phyloP scores from a whole-genome alignment of 192 early-diverging fungal species.

The Thamnidium elegans region DNA sequence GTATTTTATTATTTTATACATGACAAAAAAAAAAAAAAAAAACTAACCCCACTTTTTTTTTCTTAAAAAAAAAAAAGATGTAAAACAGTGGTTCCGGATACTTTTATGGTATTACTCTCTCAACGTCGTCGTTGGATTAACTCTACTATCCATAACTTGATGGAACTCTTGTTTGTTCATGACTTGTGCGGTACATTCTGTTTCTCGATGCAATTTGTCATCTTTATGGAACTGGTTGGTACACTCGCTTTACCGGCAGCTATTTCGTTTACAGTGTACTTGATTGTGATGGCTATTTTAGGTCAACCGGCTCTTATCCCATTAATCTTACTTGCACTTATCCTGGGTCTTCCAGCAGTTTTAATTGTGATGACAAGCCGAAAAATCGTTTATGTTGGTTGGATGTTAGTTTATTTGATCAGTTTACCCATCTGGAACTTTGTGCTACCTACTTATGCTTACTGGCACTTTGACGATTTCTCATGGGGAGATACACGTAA shows the following conservation, averaged over 20 bases:
- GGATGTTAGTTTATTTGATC: conserved; percentile 53
- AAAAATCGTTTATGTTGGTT: conserved; percentile 80
- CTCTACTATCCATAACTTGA: conserved; percentile 82
- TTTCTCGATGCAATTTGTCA: conserved; percentile 94
- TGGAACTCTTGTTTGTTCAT: conserved; percentile 78
- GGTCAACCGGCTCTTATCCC: conserved; percentile 53
- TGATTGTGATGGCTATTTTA: conserved; percentile 78
- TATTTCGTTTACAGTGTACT: conserved; percentile 80
- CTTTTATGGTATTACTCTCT: conserved; percentile 66
- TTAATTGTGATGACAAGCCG: conserved; percentile 87
- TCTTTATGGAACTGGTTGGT: conserved; percentile 92
- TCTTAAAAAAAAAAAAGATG: conserved; percentile 38
- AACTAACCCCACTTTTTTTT: conserved; percentile 60
- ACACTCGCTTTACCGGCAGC: conserved; percentile 90
- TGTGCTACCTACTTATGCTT: conserved; percentile 72
- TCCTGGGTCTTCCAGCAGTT: conserved; percentile 87
- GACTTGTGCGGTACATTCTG: conserved; percentile 90
- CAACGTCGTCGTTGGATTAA: conserved; percentile 92
- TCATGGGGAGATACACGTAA: conserved; percentile 80
- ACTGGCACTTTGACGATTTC: conserved; percentile 90
- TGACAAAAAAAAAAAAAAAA: no score
- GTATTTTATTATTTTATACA: conserved; percentile 70
- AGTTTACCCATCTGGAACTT: conserved; percentile 80
- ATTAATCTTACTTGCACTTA: conserved; percentile 69
- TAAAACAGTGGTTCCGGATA: conserved; percentile 69